Conservation (phyloP, 257 asterid species). For the Nicotiana noctiflora region DNA sequence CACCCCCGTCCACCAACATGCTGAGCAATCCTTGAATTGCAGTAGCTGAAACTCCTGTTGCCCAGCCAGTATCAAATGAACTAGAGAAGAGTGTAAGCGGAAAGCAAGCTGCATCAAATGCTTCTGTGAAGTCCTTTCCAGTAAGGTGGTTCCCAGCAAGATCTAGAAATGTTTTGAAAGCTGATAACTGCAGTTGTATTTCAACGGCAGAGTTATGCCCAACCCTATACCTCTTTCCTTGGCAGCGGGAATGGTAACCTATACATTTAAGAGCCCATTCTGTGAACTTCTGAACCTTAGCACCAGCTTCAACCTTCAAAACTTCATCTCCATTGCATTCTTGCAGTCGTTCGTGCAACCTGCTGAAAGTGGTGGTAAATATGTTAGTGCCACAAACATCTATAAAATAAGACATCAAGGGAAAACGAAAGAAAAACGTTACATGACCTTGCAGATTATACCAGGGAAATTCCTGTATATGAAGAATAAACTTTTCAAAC, state of each 20-base stretch:
- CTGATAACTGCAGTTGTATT: slow-evolving; percentile 77
- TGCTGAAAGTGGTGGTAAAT: slow-evolving; percentile 26
- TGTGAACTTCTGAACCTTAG: slow-evolving; percentile 91
- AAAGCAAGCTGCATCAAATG: slow-evolving; percentile 98
- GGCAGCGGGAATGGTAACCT: slow-evolving; percentile 94
- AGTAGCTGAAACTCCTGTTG: slow-evolving; percentile 85
- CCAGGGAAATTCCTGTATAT: background rate
- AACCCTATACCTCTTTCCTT: slow-evolving; percentile 65
- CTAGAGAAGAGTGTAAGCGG: slow-evolving; percentile 95
- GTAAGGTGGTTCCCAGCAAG: slow-evolving; percentile 83
- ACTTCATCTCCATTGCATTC: slow-evolving; percentile 94
- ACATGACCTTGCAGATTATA: background rate
- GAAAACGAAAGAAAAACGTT: background rate
- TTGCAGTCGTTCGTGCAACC: slow-evolving; percentile 89
- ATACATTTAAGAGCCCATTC: slow-evolving; percentile 99
- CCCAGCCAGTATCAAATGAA: slow-evolving; percentile 96
- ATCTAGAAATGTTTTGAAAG: slow-evolving; percentile 87
- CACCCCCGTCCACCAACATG: slow-evolving; percentile 95
- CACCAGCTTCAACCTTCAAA: slow-evolving; percentile 93
- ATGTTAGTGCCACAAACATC: background rate
- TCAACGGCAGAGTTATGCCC: slow-evolving; percentile 69
- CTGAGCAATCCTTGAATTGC: slow-evolving; percentile 83
- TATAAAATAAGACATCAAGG: background rate
- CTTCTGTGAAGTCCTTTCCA: slow-evolving; percentile 95
- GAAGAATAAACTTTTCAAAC: background rate